Evolutionary conservation across 129 eudicot genomes (phyloP).

Genomic region (Flaveria brownii): DNA sequence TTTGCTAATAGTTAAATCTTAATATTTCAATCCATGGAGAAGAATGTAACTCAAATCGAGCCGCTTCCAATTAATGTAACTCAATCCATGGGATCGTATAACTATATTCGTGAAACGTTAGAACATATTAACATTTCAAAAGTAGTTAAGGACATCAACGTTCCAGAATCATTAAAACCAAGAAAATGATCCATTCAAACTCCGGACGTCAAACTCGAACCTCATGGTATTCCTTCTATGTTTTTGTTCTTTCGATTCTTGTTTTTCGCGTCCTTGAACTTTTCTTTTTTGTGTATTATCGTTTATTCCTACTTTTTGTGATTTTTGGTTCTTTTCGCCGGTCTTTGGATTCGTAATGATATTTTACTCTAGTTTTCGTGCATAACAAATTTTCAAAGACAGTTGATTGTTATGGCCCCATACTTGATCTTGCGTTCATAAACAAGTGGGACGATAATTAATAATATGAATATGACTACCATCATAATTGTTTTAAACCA

Average conservation of each 20-base stretch:
- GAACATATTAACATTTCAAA: background rate
- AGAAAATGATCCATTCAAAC: background rate
- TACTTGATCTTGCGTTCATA: background rate
- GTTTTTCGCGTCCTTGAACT: background rate
- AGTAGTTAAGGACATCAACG: background rate
- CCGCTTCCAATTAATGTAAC: background rate
- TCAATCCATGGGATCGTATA: background rate
- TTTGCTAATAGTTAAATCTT: background rate
- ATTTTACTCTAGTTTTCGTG: background rate
- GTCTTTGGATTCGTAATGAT: background rate
- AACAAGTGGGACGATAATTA: conserved; percentile 5
- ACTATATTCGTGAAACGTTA: background rate
- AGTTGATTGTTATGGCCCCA: background rate
- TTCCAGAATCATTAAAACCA: background rate
- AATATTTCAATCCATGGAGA: background rate
- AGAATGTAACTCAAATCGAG: background rate
- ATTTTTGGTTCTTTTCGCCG: background rate
- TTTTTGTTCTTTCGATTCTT: background rate
- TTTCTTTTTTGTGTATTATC: background rate
- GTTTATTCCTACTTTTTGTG: background rate
- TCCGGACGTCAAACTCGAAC: background rate
- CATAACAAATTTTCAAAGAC: background rate
- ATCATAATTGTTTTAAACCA: conserved; percentile 12
- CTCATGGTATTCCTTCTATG: background rate
- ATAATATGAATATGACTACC: background rate